A percentile compares a stretch with the other conserved stretches of the same genome.
These are phyloP conservation scores for Lasiosphaeria hispida DNA, from an alignment of 495 filamentous ascomycete genomes.

Conservation along the genomic window DNA sequence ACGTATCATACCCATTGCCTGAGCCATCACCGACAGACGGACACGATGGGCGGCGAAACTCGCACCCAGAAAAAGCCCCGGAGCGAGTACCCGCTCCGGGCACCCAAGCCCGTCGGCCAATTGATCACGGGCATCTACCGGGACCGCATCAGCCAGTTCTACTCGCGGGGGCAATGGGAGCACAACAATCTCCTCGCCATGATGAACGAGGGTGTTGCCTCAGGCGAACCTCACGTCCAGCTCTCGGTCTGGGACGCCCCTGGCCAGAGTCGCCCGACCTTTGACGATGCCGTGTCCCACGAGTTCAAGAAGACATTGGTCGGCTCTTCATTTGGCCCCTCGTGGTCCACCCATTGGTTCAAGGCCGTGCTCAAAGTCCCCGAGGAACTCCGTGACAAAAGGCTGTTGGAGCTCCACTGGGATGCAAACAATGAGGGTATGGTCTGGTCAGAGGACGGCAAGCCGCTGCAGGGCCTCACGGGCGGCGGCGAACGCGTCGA, in stretches of 20 bases:
- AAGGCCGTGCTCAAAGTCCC: conserved; percentile 77
- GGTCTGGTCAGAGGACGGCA: conserved; percentile 84
- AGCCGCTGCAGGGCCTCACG: conserved; percentile 86
- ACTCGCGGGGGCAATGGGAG: conserved; percentile 74
- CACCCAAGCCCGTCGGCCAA: conserved; percentile 62
- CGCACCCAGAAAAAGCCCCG: conserved; percentile 27
- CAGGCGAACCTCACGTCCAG: conserved; percentile 72
- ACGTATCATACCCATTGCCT: neutral
- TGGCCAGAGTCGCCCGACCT: conserved; percentile 74
- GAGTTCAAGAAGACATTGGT: conserved; percentile 73
- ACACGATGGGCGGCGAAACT: conserved; percentile 35
- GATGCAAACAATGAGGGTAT: conserved; percentile 89
- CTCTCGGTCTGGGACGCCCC: conserved; percentile 87
- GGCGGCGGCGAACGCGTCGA: conserved; percentile 86
- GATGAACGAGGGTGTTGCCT: conserved; percentile 70
- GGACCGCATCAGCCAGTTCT: conserved; percentile 79
- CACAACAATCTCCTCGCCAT: conserved; percentile 74
- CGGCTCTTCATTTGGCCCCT: conserved; percentile 82
- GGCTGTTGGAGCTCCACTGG: conserved; percentile 90
- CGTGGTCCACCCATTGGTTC: conserved; percentile 99
- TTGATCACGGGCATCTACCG: conserved; percentile 86
- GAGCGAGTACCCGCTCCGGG: conserved; percentile 46
- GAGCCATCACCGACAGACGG: conserved; percentile 5
- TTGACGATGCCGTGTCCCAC: conserved; percentile 80
- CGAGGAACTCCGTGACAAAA: conserved; percentile 62